Conservation (phyloP, 495 filamentous ascomycete genomes). For the Lasiosphaeris hirsuta region DNA sequence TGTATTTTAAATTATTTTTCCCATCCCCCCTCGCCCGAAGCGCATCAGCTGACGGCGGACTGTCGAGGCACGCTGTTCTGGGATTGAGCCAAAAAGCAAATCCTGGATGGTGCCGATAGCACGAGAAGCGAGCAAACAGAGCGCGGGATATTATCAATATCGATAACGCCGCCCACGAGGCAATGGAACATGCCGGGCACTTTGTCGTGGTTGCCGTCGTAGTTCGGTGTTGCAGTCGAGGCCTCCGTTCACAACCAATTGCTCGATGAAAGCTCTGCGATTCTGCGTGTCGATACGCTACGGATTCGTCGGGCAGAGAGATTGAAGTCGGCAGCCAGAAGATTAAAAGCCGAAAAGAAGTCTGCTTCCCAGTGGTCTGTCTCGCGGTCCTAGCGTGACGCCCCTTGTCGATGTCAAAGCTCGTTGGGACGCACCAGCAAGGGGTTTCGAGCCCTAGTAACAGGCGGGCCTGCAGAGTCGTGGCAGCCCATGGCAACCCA, state of each 20-base stretch:
- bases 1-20: slow-evolving; percentile 9
- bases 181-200: background rate
- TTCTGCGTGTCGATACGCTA: background rate
- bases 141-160: slow-evolving; percentile 21
- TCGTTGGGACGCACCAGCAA: slow-evolving; percentile 1
- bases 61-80: slow-evolving; percentile 15
- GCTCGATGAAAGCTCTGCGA: background rate
- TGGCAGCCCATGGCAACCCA: too few relatives aligned
- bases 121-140: slow-evolving; percentile 1
- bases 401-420: slow-evolving; percentile 2
- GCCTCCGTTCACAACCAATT: background rate
- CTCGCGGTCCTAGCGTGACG: background rate
- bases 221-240: background rate
- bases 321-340: slow-evolving; percentile 3
- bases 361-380: background rate
- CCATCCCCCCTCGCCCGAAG: slow-evolving; percentile 7
- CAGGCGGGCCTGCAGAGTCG: too few relatives aligned
- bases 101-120: slow-evolving; percentile 10
- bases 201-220: background rate
- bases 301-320: slow-evolving; percentile 5
- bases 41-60: slow-evolving; percentile 20
- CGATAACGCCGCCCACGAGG: slow-evolving; percentile 9
- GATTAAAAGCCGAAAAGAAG: slow-evolving; percentile 1
- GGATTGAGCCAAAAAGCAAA: slow-evolving; percentile 27
- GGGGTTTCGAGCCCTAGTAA: too few relatives aligned